Evolutionary conservation across 805 yeast genomes (phyloP), one percentile per base, ranked within the genome.

Genomic region (Scheffersomyces ergatensis): DNA sequence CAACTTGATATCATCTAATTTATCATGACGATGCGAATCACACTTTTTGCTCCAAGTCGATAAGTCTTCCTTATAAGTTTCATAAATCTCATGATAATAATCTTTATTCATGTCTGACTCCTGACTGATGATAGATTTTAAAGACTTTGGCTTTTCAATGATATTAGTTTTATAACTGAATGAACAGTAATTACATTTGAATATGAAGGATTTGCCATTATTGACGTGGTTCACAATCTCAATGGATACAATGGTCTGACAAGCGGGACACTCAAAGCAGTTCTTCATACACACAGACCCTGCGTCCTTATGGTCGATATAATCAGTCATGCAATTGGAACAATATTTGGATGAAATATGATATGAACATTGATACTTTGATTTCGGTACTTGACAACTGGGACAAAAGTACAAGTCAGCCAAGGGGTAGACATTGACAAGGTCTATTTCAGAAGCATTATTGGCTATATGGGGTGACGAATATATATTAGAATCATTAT

Each of bases 71-170:
- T 6, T 47, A 11, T n/a, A 32, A 15, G 15, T 39, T 3, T 41
- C 24, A 16, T 41, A 38, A 12, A 45, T 20, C 20, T 16, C 21
- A 30, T 38, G 20, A 39, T 34, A 38, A 13, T 13, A 15, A 29
- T 48, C 47, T n/a, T 34, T 26, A 14, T 23, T 24, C 3, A 29
- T n/a, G 12, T 5, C 15, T 19, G 14, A 27, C 12, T 40, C 43
- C 19, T 36, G 44, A 17, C 44, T 43, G 4, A 60, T 41, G 13
- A 60, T 60, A 17, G 34, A 45, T 2, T 45, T 37, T 31, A 76
- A 45, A 5, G 78, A 59, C 36, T 61, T 68, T 1, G 80, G 80
- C 39, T 62, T 70, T 16, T 55, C 51, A 6, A 74, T 60, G 4
- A 63, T 40, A 1, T 59, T 63, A 1, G 79, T 68, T 14, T 47